Conservation (phyloP, 352 stramenopile species). For the Salisapilia sapeloensis region DNA sequence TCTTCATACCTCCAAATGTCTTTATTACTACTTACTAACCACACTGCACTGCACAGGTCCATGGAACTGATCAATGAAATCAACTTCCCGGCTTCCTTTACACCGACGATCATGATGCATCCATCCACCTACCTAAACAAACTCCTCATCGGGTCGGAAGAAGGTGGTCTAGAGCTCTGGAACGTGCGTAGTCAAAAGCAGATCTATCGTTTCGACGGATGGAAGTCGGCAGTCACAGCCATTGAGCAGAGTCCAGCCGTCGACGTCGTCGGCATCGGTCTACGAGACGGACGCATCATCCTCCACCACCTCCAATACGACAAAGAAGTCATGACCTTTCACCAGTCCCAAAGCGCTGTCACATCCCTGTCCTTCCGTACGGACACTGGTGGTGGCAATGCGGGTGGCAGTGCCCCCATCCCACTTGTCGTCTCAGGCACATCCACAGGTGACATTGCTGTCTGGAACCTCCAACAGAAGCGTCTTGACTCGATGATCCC, state of each 20-base stretch:
- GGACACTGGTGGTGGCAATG: constrained; percentile 23
- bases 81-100: constrained; percentile 34
- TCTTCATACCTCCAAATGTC: constrained; percentile 1
- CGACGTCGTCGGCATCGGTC: constrained; percentile 78
- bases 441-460: constrained; percentile 61
- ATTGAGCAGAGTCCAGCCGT: constrained; percentile 80
- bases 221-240: constrained; percentile 39
- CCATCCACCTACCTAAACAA: constrained; percentile 92
- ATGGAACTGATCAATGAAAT: constrained; percentile 41
- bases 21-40: not conserved
- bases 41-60: constrained; percentile 10
- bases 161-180: constrained; percentile 78
- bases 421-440: constrained; percentile 51
- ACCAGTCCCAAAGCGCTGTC: constrained; percentile 59
- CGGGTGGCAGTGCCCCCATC: constrained; percentile 7
- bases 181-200: constrained; percentile 84
- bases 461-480: constrained; percentile 87
- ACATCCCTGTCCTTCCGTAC: constrained; percentile 82
- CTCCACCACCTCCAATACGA: constrained; percentile 81
- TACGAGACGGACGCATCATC: constrained; percentile 64
- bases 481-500: constrained; percentile 69
- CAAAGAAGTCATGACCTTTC: constrained; percentile 61
- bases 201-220: constrained; percentile 76
- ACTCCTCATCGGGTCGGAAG: constrained; percentile 72
- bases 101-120: constrained; percentile 70